A percentile compares a stretch with the other conserved stretches of the same genome.
These are phyloP conservation scores for Aulographum hederae DNA, from an alignment of 2,329 filamentous ascomycete genomes.

Conservation along the genomic window DNA sequence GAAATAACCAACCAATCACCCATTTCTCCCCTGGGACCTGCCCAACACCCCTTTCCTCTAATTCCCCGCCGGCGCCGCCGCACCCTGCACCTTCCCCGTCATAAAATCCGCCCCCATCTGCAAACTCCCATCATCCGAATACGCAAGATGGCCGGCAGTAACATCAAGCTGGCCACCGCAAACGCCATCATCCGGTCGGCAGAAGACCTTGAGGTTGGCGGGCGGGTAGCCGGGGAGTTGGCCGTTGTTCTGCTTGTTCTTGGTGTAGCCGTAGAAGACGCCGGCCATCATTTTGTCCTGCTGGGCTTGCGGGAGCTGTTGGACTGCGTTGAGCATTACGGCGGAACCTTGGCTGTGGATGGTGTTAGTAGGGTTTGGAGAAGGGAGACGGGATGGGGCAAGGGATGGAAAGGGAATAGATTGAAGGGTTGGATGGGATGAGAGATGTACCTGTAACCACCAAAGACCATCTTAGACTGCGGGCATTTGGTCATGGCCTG, in stretches of 20 bases:
- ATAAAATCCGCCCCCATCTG: slow-evolving; percentile 1
- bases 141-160: slow-evolving; percentile 10
- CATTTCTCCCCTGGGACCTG: too few relatives aligned
- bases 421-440: neutral
- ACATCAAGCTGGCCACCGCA: slow-evolving; percentile 10
- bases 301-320: slow-evolving; percentile 11
- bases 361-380: slow-evolving; percentile 10
- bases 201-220: slow-evolving; percentile 10
- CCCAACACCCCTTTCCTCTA: too few relatives aligned
- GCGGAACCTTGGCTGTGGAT: slow-evolving; percentile 28
- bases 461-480: neutral
- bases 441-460: neutral
- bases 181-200: slow-evolving; percentile 10
- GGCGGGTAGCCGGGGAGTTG: slow-evolving; percentile 14
- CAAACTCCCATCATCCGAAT: slow-evolving; percentile 4
- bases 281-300: slow-evolving; percentile 18
- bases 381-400: too few relatives aligned
- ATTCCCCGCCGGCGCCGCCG: too few relatives aligned
- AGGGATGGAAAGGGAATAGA: too few relatives aligned
- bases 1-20: too few relatives aligned
- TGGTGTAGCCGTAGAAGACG: too few relatives aligned
- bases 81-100: slow-evolving; percentile 1
- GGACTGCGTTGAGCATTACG: slow-evolving; percentile 22
- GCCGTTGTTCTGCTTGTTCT: slow-evolving; percentile 15
- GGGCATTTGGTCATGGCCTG: neutral